Conservation (phyloP, 2,329 filamentous ascomycete genomes). For the Xylaria polymorpha region DNA sequence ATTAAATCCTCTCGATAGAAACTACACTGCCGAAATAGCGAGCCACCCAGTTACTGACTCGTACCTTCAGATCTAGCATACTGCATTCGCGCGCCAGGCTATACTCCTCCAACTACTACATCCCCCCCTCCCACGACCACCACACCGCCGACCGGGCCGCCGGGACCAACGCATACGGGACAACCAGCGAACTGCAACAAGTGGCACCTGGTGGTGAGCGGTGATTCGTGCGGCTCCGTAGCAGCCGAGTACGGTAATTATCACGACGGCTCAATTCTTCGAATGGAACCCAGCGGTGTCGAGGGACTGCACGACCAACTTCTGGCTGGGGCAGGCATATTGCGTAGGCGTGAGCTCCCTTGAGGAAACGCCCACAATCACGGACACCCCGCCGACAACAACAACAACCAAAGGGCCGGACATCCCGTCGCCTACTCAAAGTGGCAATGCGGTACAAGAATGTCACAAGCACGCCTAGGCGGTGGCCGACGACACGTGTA, state of each 20-base stretch:
- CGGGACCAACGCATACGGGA: neutral
- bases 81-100: neutral
- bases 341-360: slow-evolving; percentile 4
- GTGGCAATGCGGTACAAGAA: slow-evolving; percentile 6
- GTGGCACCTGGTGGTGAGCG: neutral
- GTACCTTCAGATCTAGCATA: neutral
- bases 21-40: too few relatives aligned
- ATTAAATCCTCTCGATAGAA: too few relatives aligned
- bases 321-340: slow-evolving; percentile 14
- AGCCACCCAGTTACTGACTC: too few relatives aligned
- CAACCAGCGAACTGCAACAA: slow-evolving; percentile 2
- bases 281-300: slow-evolving; percentile 23
- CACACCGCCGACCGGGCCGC: neutral
- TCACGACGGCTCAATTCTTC: slow-evolving; percentile 14
- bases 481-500: slow-evolving; percentile 12
- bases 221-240: neutral
- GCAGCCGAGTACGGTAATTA: slow-evolving; percentile 6
- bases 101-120: slow-evolving; percentile 3
- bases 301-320: slow-evolving; percentile 5
- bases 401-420: neutral
- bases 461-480: slow-evolving; percentile 20
- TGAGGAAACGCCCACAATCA: neutral
- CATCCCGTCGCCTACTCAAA: slow-evolving; percentile 14
- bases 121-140: slow-evolving; percentile 5
- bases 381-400: neutral